Evolutionary conservation across 2,329 filamentous ascomycete species (phyloP).

Genomic region (Plenodomus lindquistii): DNA sequence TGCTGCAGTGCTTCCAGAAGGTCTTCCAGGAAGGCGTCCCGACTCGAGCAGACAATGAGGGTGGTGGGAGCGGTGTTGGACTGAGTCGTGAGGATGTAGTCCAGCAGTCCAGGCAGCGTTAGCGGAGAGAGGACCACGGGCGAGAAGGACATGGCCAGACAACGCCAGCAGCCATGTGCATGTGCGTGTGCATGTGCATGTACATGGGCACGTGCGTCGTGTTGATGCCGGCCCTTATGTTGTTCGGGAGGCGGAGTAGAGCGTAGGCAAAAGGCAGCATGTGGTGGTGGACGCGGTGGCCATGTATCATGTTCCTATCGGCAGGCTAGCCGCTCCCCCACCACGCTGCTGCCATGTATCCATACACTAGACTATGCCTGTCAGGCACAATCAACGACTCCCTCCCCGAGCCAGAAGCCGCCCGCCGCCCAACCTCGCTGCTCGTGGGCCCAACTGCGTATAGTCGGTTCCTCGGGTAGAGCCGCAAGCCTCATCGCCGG

Average conservation of each 20-base stretch:
- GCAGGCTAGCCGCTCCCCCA: not conserved
- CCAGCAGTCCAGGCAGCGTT: slow-evolving; percentile 59
- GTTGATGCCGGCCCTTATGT: slow-evolving; percentile 10
- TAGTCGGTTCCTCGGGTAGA: slow-evolving; percentile 24
- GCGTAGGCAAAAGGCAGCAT: not conserved
- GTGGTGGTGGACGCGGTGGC: slow-evolving; percentile 1
- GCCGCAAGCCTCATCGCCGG: slow-evolving; percentile 4
- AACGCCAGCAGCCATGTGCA: slow-evolving; percentile 11
- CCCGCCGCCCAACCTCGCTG: slow-evolving; percentile 16
- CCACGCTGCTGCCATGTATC: not conserved
- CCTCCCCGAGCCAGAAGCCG: slow-evolving; percentile 21
- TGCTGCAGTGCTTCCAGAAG: slow-evolving; percentile 56
- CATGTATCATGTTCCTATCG: not conserved
- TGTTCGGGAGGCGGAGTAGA: slow-evolving; percentile 6
- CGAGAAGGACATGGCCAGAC: slow-evolving; percentile 17
- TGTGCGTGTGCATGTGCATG: slow-evolving; percentile 10
- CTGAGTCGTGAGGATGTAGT: slow-evolving; percentile 61
- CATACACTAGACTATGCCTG: slow-evolving; percentile 14
- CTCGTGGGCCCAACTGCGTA: slow-evolving; percentile 31
- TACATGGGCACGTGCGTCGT: no score
- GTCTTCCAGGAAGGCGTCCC: slow-evolving; percentile 65
- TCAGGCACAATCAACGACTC: slow-evolving; percentile 28
- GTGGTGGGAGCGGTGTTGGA: slow-evolving; percentile 61
- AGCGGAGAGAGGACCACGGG: slow-evolving; percentile 46
- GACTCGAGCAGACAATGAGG: slow-evolving; percentile 71